Conservation (phyloP, 306 rosid genomes). For the Prunus padus region DNA sequence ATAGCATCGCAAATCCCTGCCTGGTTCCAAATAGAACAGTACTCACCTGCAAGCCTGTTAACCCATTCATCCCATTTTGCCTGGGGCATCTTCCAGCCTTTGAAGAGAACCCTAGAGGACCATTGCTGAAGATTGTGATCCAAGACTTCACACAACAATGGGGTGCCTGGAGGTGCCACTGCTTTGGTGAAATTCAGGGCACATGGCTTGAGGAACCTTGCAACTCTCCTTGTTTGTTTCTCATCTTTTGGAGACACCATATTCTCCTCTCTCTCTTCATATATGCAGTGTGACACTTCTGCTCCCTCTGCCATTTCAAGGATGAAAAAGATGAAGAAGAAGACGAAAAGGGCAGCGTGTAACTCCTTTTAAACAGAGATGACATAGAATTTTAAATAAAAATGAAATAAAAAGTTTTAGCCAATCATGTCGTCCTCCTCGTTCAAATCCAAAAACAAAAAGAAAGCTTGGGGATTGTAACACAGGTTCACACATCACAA, state of each 20-base stretch:
- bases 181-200: neutral
- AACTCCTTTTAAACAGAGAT: no score
- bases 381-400: no score
- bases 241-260: neutral
- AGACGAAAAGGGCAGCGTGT: neutral
- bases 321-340: neutral
- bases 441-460: no score
- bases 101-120: neutral
- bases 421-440: no score
- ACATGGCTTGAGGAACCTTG: slow-evolving; percentile 1
- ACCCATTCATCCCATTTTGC: slow-evolving; percentile 7
- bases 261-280: neutral
- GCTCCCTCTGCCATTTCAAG: neutral
- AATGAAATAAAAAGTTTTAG: no score
- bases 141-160: neutral
- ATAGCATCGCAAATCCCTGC: slow-evolving; percentile 53
- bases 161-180: neutral
- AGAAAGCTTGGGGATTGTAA: no score
- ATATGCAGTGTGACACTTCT: neutral
- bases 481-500: no score
- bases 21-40: slow-evolving; percentile 7
- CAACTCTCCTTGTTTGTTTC: neutral
- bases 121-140: neutral
- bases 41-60: neutral
- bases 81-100: neutral